Base-by-base conservation (phyloP, 2,329 filamentous ascomycete genomes). In the Xylaria sp. region DNA sequence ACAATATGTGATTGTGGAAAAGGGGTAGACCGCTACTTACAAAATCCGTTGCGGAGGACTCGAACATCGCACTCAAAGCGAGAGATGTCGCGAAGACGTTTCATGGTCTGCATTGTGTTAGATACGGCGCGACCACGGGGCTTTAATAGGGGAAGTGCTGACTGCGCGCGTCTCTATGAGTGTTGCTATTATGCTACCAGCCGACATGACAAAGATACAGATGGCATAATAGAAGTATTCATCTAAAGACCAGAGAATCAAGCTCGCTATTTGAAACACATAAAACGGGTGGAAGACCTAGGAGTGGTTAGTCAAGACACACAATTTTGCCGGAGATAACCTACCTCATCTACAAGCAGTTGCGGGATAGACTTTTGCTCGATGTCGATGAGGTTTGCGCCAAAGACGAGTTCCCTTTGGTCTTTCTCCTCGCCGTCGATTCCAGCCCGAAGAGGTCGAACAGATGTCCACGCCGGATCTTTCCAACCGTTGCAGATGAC, bases 201-300 rank as follows among this genome's bases (percentile, higher is more conserved):
- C 82, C 0, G 95, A 99, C 72, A 99, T 97, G 56, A 93, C 69
- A 65, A 99, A 96, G 64, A 99, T 99, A 70, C 92, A 96, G 16
- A 87, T 82, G 4, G 94, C 94, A 72, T 99, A 99, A 75, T 97
- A 99, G 71, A 97, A 99, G 72, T 99, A 99, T 65, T 95, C 82
- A 68, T 99, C 94, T 63, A 97, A 70, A 8, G 93, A 97, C 94
- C 94, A 99, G 2, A 99, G 83, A 39, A 96, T 74, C 61, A 99
- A 78, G 77, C 94, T 97, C 44, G 92, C 93, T 65, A 97, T 88
- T 73, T 99, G 94, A 69, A 99, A 99, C 51, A 99, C 89, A 71
- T 99, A 99, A 71, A 99, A 99, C 0, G 94, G 95, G 69, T 99
- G 94, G 66, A 99, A 92, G 18, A 91, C 92, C 84, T 91, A 59